Base-by-base conservation (phyloP, 768 basidiomycete genomes). In the Tylopilus cervinicoccineus region DNA sequence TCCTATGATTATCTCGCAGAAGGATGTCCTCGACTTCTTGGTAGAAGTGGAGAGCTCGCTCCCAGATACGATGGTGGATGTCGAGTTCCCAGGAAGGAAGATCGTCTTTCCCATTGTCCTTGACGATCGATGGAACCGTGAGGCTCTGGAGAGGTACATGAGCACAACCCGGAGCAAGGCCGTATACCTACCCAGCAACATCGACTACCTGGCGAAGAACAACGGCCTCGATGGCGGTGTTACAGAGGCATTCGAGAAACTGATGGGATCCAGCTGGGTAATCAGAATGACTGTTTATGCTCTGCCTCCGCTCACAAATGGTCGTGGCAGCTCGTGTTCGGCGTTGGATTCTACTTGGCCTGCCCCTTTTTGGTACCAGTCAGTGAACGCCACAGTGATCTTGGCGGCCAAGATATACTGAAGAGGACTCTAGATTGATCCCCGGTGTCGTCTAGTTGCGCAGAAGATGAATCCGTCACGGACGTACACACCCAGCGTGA, bases 401-500 rank as follows among this genome's bases (percentile, higher is more conserved):
- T 19, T 13, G 16, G 16, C 6, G 8, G 24, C 9, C 6, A 5
- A 4, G 28, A 39, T 40, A 26, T 12, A 38, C 41, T 37, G 7
- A 38, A 6, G 9, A 2, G 10, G 11, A 23, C 12, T 19, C 13
- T 49, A 81, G 79, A 72, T 83, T 16, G 80, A 82, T 56, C 79
- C 78, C 8, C 69, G 79, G 26, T 77, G 75, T 49, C 70, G 83
- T 31, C 62, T 87, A 0, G 72, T 81, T 6, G 82, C 79, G 0
- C 84, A 86, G 50, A 88, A 87, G 62, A 85, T 86, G 80, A 87
- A 87, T 47, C 85, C 84, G 0, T 83, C 83, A 0, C 69, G 84
- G 8, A 83, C 82, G 0, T 82, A 71, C 50, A 87, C 85, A 0
- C 80, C 83, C 9, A 70, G 77, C 33, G 81, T 80, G 59, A 34